Percentiles rank a stretch among this genome's conserved stretches.
Conservation (phyloP, 2,329 filamentous ascomycete genomes). For the Bretziella fagacearum region DNA sequence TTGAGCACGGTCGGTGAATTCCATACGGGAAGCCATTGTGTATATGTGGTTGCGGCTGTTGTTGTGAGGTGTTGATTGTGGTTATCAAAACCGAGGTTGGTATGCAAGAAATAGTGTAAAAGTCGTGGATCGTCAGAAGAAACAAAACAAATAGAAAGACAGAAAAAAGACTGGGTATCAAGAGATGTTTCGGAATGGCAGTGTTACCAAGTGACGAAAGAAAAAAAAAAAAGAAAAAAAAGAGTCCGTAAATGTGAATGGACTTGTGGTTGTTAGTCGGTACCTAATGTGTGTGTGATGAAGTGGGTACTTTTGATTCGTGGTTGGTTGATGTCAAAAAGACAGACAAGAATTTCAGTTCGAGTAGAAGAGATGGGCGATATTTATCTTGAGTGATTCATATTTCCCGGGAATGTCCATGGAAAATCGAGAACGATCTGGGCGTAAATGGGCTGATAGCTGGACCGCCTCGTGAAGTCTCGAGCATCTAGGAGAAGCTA, state of each 20-base stretch:
- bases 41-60: not conserved
- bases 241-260: not conserved
- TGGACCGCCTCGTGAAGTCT: not conserved
- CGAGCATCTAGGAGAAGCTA: conserved; percentile 4
- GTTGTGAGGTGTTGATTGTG: not conserved
- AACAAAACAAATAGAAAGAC: conserved; percentile 1
- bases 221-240: no score
- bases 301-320: not conserved
- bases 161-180: conserved; percentile 1
- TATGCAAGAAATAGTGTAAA: conserved; percentile 5
- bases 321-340: not conserved
- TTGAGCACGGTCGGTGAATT: conserved; percentile 86
- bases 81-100: conserved; percentile 1
- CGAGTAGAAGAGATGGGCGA: not conserved
- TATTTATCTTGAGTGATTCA: not conserved
- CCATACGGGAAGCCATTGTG: conserved; percentile 57
- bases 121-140: not conserved
- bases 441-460: no score
- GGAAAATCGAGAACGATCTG: not conserved
- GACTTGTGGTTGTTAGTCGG: no score
- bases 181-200: not conserved
- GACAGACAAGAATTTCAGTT: not conserved
- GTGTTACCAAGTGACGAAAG: not conserved
- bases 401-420: not conserved
- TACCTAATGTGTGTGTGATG: no score